Evolutionary conservation across 2,329 filamentous ascomycete species (phyloP).

Genomic region (Paraphaeosphaeria minitans): DNA sequence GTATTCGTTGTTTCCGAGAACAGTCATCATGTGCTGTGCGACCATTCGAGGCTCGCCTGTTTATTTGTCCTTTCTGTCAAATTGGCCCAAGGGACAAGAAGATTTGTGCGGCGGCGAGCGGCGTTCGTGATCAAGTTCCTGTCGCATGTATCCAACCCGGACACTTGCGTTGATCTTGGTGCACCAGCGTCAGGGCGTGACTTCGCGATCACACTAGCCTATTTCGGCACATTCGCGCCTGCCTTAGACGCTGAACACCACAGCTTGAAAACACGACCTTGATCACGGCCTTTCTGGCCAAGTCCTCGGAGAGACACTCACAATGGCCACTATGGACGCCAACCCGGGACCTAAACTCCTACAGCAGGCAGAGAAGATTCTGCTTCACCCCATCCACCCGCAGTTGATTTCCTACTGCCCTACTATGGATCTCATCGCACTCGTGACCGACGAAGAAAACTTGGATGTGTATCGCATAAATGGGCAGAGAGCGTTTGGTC

Average conservation of each 20-base stretch:
- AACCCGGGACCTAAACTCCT: constrained; percentile 30
- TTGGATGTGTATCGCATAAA: constrained; percentile 80
- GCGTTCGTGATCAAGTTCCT: too few species aligned
- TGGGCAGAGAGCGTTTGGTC: constrained; percentile 69
- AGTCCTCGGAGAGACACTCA: neutral
- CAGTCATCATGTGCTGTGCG: neutral
- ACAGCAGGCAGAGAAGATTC: constrained; percentile 49
- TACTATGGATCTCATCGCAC: constrained; percentile 79
- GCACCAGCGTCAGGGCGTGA: constrained; percentile 16
- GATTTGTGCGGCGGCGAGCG: too few species aligned
- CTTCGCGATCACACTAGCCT: constrained; percentile 31
- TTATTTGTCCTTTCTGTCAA: too few species aligned
- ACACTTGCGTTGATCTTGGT: neutral
- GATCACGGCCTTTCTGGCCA: constrained; percentile 8
- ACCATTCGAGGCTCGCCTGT: too few species aligned
- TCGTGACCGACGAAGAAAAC: constrained; percentile 70
- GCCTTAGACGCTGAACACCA: constrained; percentile 25
- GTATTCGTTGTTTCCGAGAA: neutral
- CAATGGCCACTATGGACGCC: constrained; percentile 20
- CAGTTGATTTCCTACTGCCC: constrained; percentile 76
- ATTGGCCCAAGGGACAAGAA: too few species aligned
- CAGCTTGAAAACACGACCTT: constrained; percentile 10
- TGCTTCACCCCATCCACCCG: constrained; percentile 56
- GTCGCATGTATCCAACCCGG: too few species aligned
- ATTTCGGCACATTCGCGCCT: constrained; percentile 22